phyloP scores from a whole-genome alignment of 495 filamentous ascomycete species.

The Hypoxylon intermedium region DNA sequence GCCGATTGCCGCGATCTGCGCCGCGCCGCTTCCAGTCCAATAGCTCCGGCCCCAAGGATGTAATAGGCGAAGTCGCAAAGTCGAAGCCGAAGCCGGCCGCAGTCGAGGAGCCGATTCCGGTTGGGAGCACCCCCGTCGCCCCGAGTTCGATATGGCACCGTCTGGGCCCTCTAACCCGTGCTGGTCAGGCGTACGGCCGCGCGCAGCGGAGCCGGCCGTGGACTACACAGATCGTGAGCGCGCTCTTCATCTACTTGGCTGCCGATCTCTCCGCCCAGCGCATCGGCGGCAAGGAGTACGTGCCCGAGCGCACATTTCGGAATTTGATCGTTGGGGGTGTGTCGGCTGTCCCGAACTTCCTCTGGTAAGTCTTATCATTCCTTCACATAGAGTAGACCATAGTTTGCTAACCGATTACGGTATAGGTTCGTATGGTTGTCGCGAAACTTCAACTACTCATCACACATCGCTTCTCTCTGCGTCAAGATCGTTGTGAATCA shows the following conservation, averaged over 20 bases:
- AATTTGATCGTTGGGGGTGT: constrained; percentile 75
- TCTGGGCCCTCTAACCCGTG: constrained; percentile 63
- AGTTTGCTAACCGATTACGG: not conserved
- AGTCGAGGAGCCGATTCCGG: constrained; percentile 13
- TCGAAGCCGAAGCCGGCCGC: constrained; percentile 3
- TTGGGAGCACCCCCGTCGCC: constrained; percentile 24
- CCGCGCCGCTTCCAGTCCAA: constrained; percentile 30
- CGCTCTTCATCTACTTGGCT: constrained; percentile 77
- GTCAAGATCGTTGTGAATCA: constrained; percentile 86
- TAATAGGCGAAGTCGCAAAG: constrained; percentile 9
- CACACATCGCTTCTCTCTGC: constrained; percentile 69
- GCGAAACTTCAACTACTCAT: constrained; percentile 79
- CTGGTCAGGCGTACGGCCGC: constrained; percentile 73
- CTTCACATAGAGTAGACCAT: not conserved
- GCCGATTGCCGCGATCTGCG: constrained; percentile 17
- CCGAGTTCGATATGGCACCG: constrained; percentile 58
- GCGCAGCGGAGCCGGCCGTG: constrained; percentile 75
- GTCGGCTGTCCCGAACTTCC: constrained; percentile 77
- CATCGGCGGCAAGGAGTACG: constrained; percentile 67
- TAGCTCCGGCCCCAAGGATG: not conserved
- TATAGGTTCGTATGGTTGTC: constrained; percentile 82
- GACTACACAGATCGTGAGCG: constrained; percentile 75
- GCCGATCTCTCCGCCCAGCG: constrained; percentile 83
- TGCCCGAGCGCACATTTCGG: constrained; percentile 71
- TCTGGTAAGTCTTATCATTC: constrained; percentile 64